A percentile compares a stretch with the other conserved stretches of the same genome.
Evolutionary conservation across 345 rosid species (phyloP).

Genomic region (Linum trigynum): DNA sequence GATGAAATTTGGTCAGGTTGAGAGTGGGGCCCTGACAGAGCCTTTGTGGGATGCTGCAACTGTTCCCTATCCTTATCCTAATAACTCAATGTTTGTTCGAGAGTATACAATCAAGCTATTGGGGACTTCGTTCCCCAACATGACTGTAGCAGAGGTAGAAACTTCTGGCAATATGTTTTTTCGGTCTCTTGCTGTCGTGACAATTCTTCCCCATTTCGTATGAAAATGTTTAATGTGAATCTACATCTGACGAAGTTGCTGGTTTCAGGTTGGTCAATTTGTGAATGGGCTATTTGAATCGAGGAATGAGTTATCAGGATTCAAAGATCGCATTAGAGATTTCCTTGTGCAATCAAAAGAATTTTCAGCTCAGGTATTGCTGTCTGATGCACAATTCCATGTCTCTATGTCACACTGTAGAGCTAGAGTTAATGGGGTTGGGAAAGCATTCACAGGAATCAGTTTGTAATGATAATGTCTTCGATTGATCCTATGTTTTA

Average conservation of each 20-base stretch:
- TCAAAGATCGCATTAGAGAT: constrained; percentile 86
- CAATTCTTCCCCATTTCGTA: neutral
- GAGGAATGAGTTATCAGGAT: constrained; percentile 62
- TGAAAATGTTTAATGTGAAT: neutral
- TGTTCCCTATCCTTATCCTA: constrained; percentile 62
- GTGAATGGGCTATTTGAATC: constrained; percentile 81
- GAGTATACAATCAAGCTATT: constrained; percentile 88
- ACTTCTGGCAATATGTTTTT: neutral
- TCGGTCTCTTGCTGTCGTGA: neutral
- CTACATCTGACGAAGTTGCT: constrained; percentile 9
- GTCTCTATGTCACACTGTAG: no score
- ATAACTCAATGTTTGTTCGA: constrained; percentile 68
- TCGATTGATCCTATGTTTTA: no score
- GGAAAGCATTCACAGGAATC: no score
- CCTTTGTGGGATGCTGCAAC: constrained; percentile 89
- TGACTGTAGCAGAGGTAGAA: constrained; percentile 77
- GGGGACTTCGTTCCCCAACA: constrained; percentile 91
- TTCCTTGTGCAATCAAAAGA: constrained; percentile 87
- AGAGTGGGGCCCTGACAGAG: constrained; percentile 69
- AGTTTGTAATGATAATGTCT: no score
- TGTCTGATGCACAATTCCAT: neutral
- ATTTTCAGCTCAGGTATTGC: constrained; percentile 66
- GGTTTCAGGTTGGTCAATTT: constrained; percentile 71
- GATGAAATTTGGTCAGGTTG: constrained; percentile 39
- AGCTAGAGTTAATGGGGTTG: no score